phyloP scores from a whole-genome alignment of 495 filamentous ascomycete species.

The Neurospora pannonica region DNA sequence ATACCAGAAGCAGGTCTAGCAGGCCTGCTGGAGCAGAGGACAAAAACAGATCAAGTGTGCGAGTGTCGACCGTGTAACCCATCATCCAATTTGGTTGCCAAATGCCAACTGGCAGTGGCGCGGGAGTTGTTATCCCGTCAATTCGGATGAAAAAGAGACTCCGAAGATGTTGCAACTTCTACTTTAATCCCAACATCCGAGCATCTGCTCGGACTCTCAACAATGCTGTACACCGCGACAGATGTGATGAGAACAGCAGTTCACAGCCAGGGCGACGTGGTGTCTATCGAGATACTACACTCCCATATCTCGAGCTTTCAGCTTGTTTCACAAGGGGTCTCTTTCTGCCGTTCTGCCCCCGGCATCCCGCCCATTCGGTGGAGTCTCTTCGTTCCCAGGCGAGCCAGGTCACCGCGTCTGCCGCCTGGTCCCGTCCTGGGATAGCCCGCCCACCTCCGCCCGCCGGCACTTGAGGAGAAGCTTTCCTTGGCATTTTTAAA shows the following conservation, averaged over 20 bases:
- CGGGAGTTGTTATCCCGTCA: not conserved
- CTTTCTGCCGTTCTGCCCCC: not conserved
- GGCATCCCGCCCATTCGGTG: not conserved
- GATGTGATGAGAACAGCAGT: not conserved
- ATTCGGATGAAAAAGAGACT: not conserved
- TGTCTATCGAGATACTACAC: not conserved
- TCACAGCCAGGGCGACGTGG: not conserved
- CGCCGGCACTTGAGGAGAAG: not conserved
- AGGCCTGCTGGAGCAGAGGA: no score
- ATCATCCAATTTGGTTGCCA: not conserved
- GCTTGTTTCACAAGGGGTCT: not conserved
- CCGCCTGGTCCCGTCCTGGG: not conserved
- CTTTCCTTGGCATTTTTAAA: not conserved
- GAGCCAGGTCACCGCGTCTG: not conserved
- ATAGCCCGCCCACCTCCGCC: not conserved
- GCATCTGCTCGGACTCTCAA: not conserved
- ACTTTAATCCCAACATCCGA: not conserved
- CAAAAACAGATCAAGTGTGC: not conserved
- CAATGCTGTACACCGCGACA: not conserved
- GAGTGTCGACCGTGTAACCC: not conserved
- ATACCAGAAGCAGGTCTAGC: no score
- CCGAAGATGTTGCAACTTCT: not conserved
- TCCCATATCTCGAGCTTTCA: not conserved
- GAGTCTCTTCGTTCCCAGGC: not conserved
- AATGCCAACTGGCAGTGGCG: not conserved